A percentile compares a stretch with the other conserved stretches of the same genome.
These are phyloP conservation scores for Wickerhamiella qilinensis DNA, from an alignment of 805 yeast species.

Conservation along the genomic window DNA sequence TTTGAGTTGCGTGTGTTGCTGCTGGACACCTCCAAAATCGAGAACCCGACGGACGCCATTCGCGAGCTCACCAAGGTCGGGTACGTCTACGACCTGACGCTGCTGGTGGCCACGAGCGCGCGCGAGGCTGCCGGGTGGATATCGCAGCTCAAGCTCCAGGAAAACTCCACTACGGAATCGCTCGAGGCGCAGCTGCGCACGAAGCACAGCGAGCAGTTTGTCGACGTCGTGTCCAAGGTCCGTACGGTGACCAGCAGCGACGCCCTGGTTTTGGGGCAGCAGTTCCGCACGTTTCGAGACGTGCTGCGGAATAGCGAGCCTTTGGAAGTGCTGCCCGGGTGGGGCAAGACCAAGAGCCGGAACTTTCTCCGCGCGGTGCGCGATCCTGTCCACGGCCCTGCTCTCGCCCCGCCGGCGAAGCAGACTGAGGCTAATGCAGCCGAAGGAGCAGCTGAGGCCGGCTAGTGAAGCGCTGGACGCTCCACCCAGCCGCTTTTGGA, in stretches of 20 bases:
- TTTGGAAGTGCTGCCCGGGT: slow-evolving; percentile 18
- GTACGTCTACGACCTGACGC: slow-evolving; percentile 19
- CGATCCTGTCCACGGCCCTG: slow-evolving; percentile 13
- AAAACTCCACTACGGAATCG: slow-evolving; percentile 18
- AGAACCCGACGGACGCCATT: slow-evolving; percentile 22
- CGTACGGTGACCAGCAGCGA: slow-evolving; percentile 26
- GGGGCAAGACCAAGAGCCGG: slow-evolving; percentile 21
- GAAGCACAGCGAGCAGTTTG: slow-evolving; percentile 21
- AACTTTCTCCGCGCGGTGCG: slow-evolving; percentile 14
- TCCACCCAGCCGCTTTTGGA: too few relatives aligned
- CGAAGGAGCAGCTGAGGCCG: too few relatives aligned
- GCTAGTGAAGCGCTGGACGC: too few relatives aligned
- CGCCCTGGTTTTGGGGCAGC: slow-evolving; percentile 19
- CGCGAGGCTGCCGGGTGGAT: slow-evolving; percentile 26
- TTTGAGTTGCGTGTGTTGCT: slow-evolving; percentile 21
- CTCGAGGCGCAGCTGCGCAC: slow-evolving; percentile 19
- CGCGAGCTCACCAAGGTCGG: slow-evolving; percentile 22
- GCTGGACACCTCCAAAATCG: slow-evolving; percentile 23
- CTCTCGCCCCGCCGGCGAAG: neutral
- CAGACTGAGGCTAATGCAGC: neutral
- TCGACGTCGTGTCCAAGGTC: slow-evolving; percentile 20
- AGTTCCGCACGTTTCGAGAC: slow-evolving; percentile 20
- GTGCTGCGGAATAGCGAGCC: slow-evolving; percentile 17
- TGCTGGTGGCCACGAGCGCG: slow-evolving; percentile 23
- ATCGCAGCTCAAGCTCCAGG: slow-evolving; percentile 18